Percentiles rank a stretch among this genome's conserved stretches.
Evolutionary conservation across 352 stramenopile genomes (phyloP).

Genomic region (Phytophthora boehmeriae): DNA sequence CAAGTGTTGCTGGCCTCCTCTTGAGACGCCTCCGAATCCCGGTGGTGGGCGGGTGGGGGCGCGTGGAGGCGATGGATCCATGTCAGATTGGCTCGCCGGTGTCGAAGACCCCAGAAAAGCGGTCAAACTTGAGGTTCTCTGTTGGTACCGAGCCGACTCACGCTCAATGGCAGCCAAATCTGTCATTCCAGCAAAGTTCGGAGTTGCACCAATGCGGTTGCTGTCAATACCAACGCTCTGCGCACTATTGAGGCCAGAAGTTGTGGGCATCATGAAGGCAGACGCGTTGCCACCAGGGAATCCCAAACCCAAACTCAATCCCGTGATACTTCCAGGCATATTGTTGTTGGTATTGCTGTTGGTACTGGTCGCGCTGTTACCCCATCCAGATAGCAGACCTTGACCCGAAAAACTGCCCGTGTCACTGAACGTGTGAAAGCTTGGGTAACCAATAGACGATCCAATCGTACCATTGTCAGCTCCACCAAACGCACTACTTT

Average conservation of each 20-base stretch:
- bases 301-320: conserved; percentile 23
- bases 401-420: conserved; percentile 47
- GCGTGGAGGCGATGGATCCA: conserved; percentile 31
- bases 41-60: conserved; percentile 43
- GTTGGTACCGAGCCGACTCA: conserved; percentile 70
- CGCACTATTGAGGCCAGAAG: neutral
- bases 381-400: conserved; percentile 56
- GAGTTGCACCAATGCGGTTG: conserved; percentile 14
- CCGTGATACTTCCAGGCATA: conserved; percentile 16
- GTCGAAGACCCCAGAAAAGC: conserved; percentile 53
- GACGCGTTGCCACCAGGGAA: conserved; percentile 24
- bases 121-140: conserved; percentile 76
- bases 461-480: conserved; percentile 40
- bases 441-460: conserved; percentile 59
- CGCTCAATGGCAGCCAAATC: conserved; percentile 77
- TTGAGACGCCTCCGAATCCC: conserved; percentile 38
- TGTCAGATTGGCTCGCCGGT: conserved; percentile 27
- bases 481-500: conserved; percentile 40
- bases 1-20: conserved; percentile 33
- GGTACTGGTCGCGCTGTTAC: conserved; percentile 31
- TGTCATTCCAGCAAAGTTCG: conserved; percentile 54
- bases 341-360: conserved; percentile 14
- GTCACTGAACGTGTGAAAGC: conserved; percentile 68
- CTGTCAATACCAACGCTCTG: conserved; percentile 8
- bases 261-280: conserved; percentile 20